These are phyloP conservation scores for Bryoglossum gracile DNA, from an alignment of 495 filamentous ascomycete genomes.

Conservation along the genomic window DNA sequence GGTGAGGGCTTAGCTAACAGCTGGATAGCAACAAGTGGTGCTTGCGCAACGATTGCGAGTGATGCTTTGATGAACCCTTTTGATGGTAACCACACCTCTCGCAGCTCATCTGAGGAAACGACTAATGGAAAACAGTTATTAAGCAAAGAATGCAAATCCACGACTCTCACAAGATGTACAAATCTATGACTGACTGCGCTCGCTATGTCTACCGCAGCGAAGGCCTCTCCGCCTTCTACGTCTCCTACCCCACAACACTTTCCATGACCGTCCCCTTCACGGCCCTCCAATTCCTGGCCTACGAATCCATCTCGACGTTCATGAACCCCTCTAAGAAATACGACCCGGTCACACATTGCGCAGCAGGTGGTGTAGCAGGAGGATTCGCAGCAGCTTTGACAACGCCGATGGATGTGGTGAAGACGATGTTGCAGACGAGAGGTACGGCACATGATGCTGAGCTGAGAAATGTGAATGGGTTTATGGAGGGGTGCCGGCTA, in stretches of 20 bases:
- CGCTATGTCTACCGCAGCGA: slow-evolving; percentile 78
- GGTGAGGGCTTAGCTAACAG: slow-evolving; percentile 14
- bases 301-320: slow-evolving; percentile 89
- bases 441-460: slow-evolving; percentile 75
- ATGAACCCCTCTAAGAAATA: slow-evolving; percentile 82
- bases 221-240: slow-evolving; percentile 88
- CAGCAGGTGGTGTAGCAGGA: slow-evolving; percentile 85
- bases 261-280: slow-evolving; percentile 99
- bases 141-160: slow-evolving; percentile 99
- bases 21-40: slow-evolving; percentile 71
- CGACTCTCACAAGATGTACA: slow-evolving; percentile 76
- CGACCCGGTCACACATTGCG: slow-evolving; percentile 86
- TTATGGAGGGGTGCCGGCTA: slow-evolving; percentile 72
- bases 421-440: slow-evolving; percentile 91
- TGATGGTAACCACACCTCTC: slow-evolving; percentile 60
- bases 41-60: slow-evolving; percentile 89
- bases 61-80: slow-evolving; percentile 99
- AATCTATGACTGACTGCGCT: slow-evolving; percentile 77
- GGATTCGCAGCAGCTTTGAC: slow-evolving; percentile 90
- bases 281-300: slow-evolving; percentile 90
- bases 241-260: slow-evolving; percentile 96
- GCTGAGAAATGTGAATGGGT: slow-evolving; percentile 75
- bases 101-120: not conserved
- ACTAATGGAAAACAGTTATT: slow-evolving; percentile 59
- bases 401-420: slow-evolving; percentile 94